Base-by-base conservation (phyloP, 1,284 basidiomycete genomes). In the Limonomyces culmigenus region DNA sequence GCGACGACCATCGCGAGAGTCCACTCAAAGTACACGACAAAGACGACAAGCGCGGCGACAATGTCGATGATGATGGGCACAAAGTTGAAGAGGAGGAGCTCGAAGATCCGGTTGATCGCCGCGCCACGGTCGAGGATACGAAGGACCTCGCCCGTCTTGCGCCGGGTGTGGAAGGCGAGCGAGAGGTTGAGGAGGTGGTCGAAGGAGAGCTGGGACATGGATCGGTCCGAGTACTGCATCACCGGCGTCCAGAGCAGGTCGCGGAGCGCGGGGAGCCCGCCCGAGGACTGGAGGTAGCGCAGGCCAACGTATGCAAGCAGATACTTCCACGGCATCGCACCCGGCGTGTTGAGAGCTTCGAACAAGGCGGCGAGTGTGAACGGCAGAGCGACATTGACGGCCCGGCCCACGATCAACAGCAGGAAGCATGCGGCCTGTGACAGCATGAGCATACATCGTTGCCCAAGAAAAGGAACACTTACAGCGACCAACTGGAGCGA, bases 51-150 rank as follows among this genome's bases (percentile, higher is more conserved):
- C 10, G 81, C 80, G 34, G 84, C 55, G 29, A 63, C 47, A 39
- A 83, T 74, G 55, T 92, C 88, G 39, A 85, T 60, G 45, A 89
- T 72, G 20, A 78, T 84, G 1, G 89, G 86, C 16, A 77, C 45
- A 41, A 89, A 70, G 45, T 70, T 80, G 66, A 89, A 89, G 19
- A 88, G 53, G 23, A 91, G 54, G 18, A 76, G 58, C 68, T 60
- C 58, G 36, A 63, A 52, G 2, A 60, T 54, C 38, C 55, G 59
- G 47, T 67, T 65, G 48, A 74, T 68, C 2, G 69, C 66, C 3
- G 66, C 59, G 11, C 72, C 72, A 35, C 73, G 61, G 42, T 74
- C 71, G n/a, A 78, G 56, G 41, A 74, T 74, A n/a, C 73, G 60
- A 12, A 76, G 56, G 12, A 76, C 59, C 47, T 77, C 74, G 20